Conservation (phyloP, 2,329 filamentous ascomycete genomes). For the Sporothrix humicola region DNA sequence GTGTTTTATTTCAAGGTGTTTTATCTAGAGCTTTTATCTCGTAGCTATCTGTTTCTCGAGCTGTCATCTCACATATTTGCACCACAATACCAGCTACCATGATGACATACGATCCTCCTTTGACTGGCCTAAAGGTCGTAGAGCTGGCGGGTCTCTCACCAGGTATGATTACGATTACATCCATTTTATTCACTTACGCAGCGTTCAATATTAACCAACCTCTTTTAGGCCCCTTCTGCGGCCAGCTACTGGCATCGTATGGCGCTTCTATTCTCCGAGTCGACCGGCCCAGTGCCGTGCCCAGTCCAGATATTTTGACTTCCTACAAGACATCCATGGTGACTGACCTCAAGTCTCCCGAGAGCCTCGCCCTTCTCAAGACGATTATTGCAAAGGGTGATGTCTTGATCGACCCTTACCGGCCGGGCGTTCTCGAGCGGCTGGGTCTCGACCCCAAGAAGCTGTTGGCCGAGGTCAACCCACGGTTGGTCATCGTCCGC, state of each 20-base stretch:
- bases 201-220: not conserved
- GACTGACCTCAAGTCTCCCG: slow-evolving; percentile 74
- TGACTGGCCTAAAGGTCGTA: slow-evolving; percentile 61
- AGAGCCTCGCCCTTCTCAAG: slow-evolving; percentile 69
- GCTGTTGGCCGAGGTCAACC: slow-evolving; percentile 70
- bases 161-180: slow-evolving; percentile 48
- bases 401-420: slow-evolving; percentile 89
- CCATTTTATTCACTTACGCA: not conserved
- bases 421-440: slow-evolving; percentile 86
- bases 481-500: slow-evolving; percentile 77
- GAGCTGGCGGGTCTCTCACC: slow-evolving; percentile 68
- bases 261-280: slow-evolving; percentile 87
- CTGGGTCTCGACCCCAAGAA: slow-evolving; percentile 74
- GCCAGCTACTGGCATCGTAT: slow-evolving; percentile 72
- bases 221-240: slow-evolving; percentile 67
- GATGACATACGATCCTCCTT: slow-evolving; percentile 51
- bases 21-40: no score
- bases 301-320: slow-evolving; percentile 70
- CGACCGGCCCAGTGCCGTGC: slow-evolving; percentile 64
- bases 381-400: slow-evolving; percentile 69
- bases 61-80: no score
- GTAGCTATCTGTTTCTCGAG: no score
- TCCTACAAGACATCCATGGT: slow-evolving; percentile 81
- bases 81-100: not conserved
- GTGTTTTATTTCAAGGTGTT: no score